Base-by-base conservation (phyloP, 768 basidiomycete genomes). In the Lactarius deliciosus region DNA sequence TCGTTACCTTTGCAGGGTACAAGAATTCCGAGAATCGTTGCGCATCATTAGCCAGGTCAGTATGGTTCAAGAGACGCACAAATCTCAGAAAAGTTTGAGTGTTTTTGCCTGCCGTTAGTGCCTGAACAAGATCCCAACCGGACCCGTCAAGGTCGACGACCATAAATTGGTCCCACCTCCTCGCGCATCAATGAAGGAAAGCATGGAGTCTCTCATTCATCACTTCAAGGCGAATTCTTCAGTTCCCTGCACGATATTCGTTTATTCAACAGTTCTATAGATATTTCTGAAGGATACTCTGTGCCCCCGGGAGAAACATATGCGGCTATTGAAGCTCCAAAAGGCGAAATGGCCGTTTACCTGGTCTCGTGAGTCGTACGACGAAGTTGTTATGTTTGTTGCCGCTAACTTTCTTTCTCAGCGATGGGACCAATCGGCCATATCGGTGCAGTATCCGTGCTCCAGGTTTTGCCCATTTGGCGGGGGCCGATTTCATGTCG, bases 331-430 rank as follows among this genome's bases (percentile, higher is more conserved):
- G 97, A 99, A 79, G 96, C 96, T 9, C 96, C 96, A 55, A 98
- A 99, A 79, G 96, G 96, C 69, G 96, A 98, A 80, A 98, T 98
- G 95, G 96, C 83, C 71, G 96, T 99, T 56, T 99, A 96, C 81
- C 88, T 99, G 60, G 94, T 99, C 69, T 97, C 95, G 86, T 91
- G 72, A 73, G 90, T 84, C 36, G 28, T 43, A 18, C 22, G 15
- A n/a, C 22, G 15, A 13, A 18, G 18, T 34, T 61, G 30, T 40
- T 34, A 60, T 63, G 5, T 62, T 38, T 41, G 20, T 38, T 50
- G 20, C 50, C 25, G 20, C 60, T 16, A 47, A 60, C 61, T 47
- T 34, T 45, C 58, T n/a, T 47, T 65, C 38, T 47, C 47, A 92
- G 91, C 70, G 96, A 98, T 78, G 96, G 96, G 58, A 86, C 92